Evolutionary conservation across 169 alveolate species (phyloP), one percentile per base, ranked within the genome.

Genomic region (Perkinsus olseni): DNA sequence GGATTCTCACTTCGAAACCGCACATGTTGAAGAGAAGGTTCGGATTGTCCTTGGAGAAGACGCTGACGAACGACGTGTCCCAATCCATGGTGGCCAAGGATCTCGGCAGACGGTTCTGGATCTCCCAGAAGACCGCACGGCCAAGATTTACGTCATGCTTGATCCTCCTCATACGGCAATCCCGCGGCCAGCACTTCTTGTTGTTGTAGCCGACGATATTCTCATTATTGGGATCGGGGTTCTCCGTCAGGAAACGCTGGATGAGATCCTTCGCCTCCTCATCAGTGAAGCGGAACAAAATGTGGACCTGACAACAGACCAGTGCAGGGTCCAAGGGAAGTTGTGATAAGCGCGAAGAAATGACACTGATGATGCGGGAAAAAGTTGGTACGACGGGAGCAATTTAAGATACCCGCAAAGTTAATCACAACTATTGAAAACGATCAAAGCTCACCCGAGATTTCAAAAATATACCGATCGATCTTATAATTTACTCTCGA

Each of bases 151-250:
- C 99, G 96, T 99, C 99, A 95, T 98, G 99, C 93, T 97, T 97
- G 98, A 98, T 98, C 94, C 99, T 96, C 92, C 99, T 97, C 99
- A 99, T 99, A 90, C 99, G 96, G 95, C 99, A 99, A 93, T 99
- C 99, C 92, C 98, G 98, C 36, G 99, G 99, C 99, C 99, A 99
- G 96, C 99, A 99, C 91, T 98, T 97, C 96, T 99, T 99, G 96
- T 99, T 99, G 96, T 99, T 99, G 96, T 99, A 99, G 37, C 99
- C 99, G 38, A 99, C 99, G 38, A 99, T 97, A 94, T 99, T 99
- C 95, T 99, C 99, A 96, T 99, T 99, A 97, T 99, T 99, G 48
- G 99, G 99, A 94, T 99, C 99, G 20, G 99, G 99, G 96, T 99
- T 99, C 96, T 99, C 99, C 1, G 99, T 99, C 94, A 93, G 93